phyloP scores from a whole-genome alignment of 306 rosid genomes.

The Ziziphus jujuba region DNA sequence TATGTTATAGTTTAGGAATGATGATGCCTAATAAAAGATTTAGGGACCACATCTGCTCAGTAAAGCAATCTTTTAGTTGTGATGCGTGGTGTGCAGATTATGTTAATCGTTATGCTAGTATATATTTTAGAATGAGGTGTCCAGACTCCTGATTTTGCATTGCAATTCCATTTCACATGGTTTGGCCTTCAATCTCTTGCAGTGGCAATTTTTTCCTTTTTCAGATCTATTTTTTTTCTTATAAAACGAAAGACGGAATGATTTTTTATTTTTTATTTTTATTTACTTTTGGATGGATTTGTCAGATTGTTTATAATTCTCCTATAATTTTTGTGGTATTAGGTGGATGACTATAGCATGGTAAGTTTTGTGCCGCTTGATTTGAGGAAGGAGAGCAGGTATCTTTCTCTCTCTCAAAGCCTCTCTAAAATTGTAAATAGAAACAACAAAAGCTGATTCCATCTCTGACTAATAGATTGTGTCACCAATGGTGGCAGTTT shows the following conservation, averaged over 20 bases:
- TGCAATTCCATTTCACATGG: too few species aligned
- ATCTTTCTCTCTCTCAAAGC: not conserved
- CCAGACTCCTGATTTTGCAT: too few species aligned
- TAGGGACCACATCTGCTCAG: too few species aligned
- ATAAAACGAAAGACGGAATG: not conserved
- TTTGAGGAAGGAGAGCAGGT: slow-evolving; percentile 91
- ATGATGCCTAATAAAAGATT: too few species aligned
- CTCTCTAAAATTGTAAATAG: not conserved
- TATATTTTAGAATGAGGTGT: too few species aligned
- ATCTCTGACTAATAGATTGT: not conserved
- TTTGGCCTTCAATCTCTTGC: not conserved
- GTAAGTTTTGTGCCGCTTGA: slow-evolving; percentile 83
- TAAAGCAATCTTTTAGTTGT: too few species aligned
- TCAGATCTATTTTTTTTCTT: not conserved
- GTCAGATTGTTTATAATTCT: not conserved
- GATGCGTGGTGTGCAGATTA: too few species aligned
- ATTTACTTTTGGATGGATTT: not conserved
- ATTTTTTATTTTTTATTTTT: not conserved
- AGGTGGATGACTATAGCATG: slow-evolving; percentile 71
- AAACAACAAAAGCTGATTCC: too few species aligned
- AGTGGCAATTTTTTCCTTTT: too few species aligned
- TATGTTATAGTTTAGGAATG: too few species aligned
- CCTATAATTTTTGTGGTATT: slow-evolving; percentile 8
- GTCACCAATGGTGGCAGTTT: not conserved
- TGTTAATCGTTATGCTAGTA: too few species aligned